phyloP scores from a whole-genome alignment of 176 grass and related monocot genomes.

The Avena atlantica region DNA sequence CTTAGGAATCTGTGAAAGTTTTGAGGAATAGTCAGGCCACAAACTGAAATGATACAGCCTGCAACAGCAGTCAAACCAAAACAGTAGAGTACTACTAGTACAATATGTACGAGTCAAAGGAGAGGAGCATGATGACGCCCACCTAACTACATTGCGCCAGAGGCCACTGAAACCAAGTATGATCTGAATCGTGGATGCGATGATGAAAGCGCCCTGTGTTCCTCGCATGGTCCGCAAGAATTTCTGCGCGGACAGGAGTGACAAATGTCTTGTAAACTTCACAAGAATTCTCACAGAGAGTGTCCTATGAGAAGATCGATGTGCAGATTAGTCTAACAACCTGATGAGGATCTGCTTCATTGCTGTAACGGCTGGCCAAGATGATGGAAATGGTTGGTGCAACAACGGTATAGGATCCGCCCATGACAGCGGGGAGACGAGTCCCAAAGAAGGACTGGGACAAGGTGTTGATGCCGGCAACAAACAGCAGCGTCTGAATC shows the following conservation, averaged over 20 bases:
- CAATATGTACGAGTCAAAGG: background rate
- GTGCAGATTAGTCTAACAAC: slow-evolving; percentile 20
- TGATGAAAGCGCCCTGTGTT: slow-evolving; percentile 84
- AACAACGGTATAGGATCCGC: slow-evolving; percentile 79
- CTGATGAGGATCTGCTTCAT: slow-evolving; percentile 79
- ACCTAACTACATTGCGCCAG: slow-evolving; percentile 90
- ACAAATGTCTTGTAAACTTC: slow-evolving; percentile 9
- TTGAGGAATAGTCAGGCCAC: background rate
- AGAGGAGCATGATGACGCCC: background rate
- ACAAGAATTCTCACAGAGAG: background rate
- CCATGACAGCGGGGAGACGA: slow-evolving; percentile 81
- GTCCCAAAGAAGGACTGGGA: slow-evolving; percentile 84
- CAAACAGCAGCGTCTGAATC: slow-evolving; percentile 87
- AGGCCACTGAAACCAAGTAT: slow-evolving; percentile 95
- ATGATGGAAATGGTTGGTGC: slow-evolving; percentile 87
- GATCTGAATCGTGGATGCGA: slow-evolving; percentile 83
- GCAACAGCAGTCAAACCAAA: background rate
- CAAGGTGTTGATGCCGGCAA: slow-evolving; percentile 89
- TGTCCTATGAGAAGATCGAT: background rate
- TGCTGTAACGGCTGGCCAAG: slow-evolving; percentile 73
- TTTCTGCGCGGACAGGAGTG: slow-evolving; percentile 59
- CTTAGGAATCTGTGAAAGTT: slow-evolving; percentile 63
- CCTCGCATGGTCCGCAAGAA: slow-evolving; percentile 79
- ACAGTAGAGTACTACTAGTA: background rate
- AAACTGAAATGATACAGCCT: slow-evolving; percentile 5